A percentile compares a stretch with the other conserved stretches of the same genome.
These are phyloP conservation scores for Aureobasidium sp. DNA, from an alignment of 2,329 filamentous ascomycete species.

Conservation along the genomic window DNA sequence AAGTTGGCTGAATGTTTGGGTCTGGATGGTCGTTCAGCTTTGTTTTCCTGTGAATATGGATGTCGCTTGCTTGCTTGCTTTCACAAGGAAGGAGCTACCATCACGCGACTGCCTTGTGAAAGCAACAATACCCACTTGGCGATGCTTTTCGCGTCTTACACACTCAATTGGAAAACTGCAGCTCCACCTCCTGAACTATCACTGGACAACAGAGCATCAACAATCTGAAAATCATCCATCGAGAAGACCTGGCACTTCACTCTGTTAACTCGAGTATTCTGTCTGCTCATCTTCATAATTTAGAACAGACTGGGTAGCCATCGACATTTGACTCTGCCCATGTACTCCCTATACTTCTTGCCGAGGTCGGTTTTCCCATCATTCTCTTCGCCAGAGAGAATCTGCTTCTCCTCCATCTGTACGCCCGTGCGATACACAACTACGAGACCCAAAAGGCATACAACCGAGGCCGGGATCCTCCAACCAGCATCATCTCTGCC, in stretches of 20 bases:
- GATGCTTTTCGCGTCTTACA: background rate
- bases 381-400: background rate
- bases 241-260: background rate
- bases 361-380: background rate
- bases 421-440: background rate
- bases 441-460: background rate
- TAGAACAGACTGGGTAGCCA: background rate
- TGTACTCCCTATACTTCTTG: constrained; percentile 1
- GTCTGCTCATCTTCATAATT: background rate
- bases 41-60: background rate
- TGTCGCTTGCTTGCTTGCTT: background rate
- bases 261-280: background rate
- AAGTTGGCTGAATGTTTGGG: background rate
- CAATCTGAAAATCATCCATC: no score
- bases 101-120: background rate
- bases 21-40: background rate
- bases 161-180: background rate
- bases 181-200: background rate
- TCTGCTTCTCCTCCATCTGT: background rate
- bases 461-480: background rate
- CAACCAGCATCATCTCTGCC: background rate
- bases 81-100: background rate
- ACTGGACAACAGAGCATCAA: no score
- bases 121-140: no score
- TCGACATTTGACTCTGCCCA: background rate